Conservation (phyloP, 148 eudicot species). For the Simmondsia chinensis region DNA sequence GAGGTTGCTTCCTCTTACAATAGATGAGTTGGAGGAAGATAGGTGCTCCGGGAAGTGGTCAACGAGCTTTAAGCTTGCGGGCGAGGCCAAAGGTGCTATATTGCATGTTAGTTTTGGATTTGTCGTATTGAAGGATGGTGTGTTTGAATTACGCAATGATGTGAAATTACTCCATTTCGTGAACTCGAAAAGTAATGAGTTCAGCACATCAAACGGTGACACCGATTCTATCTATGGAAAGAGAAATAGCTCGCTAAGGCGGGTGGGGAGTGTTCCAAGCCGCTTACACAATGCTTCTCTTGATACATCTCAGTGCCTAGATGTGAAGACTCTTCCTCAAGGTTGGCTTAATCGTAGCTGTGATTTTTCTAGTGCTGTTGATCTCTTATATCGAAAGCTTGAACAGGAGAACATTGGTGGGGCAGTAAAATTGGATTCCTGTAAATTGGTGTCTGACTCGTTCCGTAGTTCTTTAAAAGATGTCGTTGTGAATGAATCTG, state of each 20-base stretch:
- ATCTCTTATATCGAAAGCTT: slow-evolving; percentile 35
- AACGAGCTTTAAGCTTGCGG: slow-evolving; percentile 64
- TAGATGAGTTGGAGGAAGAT: slow-evolving; percentile 65
- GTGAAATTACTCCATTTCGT: slow-evolving; percentile 20
- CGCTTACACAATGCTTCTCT: slow-evolving; percentile 19
- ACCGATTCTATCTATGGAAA: slow-evolving; percentile 20
- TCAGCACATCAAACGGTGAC: slow-evolving; percentile 10
- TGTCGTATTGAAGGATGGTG: slow-evolving; percentile 30
- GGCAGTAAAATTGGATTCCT: slow-evolving; percentile 13
- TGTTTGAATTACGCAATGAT: slow-evolving; percentile 21
- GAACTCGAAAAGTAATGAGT: slow-evolving; percentile 15
- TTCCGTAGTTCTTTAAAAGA: slow-evolving; percentile 11
- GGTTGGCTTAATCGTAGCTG: slow-evolving; percentile 16
- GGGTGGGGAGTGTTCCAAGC: slow-evolving; percentile 38
- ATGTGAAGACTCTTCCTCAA: slow-evolving; percentile 17
- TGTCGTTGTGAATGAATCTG: slow-evolving; percentile 12
- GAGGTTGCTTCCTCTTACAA: slow-evolving; percentile 73
- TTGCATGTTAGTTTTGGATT: slow-evolving; percentile 75
- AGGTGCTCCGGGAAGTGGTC: slow-evolving; percentile 73
- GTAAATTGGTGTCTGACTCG: slow-evolving; percentile 6
- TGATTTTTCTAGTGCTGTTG: slow-evolving; percentile 32
- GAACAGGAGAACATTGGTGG: slow-evolving; percentile 28
- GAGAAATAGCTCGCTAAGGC: slow-evolving; percentile 21
- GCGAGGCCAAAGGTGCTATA: slow-evolving; percentile 62
- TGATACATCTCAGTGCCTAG: slow-evolving; percentile 20